A percentile compares a stretch with the other conserved stretches of the same genome.
These are phyloP conservation scores for Lasiosphaeris hirsuta DNA, from an alignment of 495 filamentous ascomycete species.

Conservation along the genomic window DNA sequence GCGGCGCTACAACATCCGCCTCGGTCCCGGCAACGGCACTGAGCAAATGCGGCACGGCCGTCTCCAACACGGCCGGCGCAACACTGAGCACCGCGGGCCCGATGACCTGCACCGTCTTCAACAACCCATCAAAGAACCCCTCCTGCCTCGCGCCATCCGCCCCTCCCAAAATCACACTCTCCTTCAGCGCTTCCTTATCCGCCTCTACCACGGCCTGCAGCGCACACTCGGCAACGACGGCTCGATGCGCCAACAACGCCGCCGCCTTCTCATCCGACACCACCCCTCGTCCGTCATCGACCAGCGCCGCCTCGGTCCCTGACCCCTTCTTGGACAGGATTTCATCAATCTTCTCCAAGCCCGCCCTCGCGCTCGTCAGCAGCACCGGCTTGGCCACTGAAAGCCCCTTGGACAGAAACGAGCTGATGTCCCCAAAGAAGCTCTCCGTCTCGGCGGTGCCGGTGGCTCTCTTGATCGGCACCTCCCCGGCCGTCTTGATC, in stretches of 20 bases:
- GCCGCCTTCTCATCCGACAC: conserved; percentile 8
- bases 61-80: too few species aligned
- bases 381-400: conserved; percentile 10
- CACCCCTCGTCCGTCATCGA: neutral
- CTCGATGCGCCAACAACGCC: conserved; percentile 27
- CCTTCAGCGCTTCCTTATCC: too few species aligned
- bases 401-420: conserved; percentile 8
- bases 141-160: too few species aligned
- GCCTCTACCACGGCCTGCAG: conserved; percentile 25
- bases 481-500: neutral
- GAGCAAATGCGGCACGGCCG: too few species aligned
- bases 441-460: neutral
- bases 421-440: conserved; percentile 11
- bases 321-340: neutral
- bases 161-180: too few species aligned
- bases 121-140: too few species aligned
- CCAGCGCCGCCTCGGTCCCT: neutral
- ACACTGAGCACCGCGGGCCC: too few species aligned
- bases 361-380: neutral
- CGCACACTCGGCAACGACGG: conserved; percentile 37
- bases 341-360: neutral
- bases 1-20: too few species aligned
- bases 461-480: conserved; percentile 4
- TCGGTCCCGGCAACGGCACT: too few species aligned
- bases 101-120: too few species aligned